phyloP scores from a whole-genome alignment of 1,284 basidiomycete species.

The Anthracocystis walkeri region DNA sequence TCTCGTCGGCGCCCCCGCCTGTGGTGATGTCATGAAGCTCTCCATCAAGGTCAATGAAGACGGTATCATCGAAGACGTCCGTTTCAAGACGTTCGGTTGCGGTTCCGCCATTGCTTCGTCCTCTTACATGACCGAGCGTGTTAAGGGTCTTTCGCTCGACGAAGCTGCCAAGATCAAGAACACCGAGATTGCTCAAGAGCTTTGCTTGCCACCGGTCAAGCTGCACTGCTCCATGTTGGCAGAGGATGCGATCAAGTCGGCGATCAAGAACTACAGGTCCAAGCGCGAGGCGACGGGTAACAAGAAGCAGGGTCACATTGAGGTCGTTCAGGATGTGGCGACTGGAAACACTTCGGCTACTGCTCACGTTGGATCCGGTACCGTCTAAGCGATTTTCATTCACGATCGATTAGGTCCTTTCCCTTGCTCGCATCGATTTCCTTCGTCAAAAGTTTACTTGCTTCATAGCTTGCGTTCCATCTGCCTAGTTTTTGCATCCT shows the following conservation, averaged over 20 bases:
- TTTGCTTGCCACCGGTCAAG: slow-evolving; percentile 90
- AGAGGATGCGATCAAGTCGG: slow-evolving; percentile 88
- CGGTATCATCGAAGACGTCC: slow-evolving; percentile 94
- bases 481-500: not conserved
- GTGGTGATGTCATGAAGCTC: slow-evolving; percentile 97
- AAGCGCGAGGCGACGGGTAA: slow-evolving; percentile 63
- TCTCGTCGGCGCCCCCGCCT: slow-evolving; percentile 95
- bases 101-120: slow-evolving; percentile 94
- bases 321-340: slow-evolving; percentile 79
- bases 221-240: slow-evolving; percentile 83
- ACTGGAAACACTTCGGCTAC: slow-evolving; percentile 78
- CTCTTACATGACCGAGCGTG: slow-evolving; percentile 82
- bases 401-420: not conserved
- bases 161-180: slow-evolving; percentile 97
- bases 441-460: not conserved
- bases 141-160: slow-evolving; percentile 92
- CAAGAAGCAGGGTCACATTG: slow-evolving; percentile 75
- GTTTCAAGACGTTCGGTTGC: slow-evolving; percentile 81
- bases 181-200: slow-evolving; percentile 97
- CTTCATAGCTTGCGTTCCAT: not conserved
- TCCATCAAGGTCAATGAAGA: slow-evolving; percentile 97
- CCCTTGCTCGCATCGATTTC: not conserved
- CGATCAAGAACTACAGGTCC: slow-evolving; percentile 67
- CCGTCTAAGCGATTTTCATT: slow-evolving; percentile 36
- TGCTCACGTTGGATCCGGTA: slow-evolving; percentile 73